A percentile compares a stretch with the other conserved stretches of the same genome.
phyloP scores from a whole-genome alignment of 768 basidiomycete species.

The Postia placenta region DNA sequence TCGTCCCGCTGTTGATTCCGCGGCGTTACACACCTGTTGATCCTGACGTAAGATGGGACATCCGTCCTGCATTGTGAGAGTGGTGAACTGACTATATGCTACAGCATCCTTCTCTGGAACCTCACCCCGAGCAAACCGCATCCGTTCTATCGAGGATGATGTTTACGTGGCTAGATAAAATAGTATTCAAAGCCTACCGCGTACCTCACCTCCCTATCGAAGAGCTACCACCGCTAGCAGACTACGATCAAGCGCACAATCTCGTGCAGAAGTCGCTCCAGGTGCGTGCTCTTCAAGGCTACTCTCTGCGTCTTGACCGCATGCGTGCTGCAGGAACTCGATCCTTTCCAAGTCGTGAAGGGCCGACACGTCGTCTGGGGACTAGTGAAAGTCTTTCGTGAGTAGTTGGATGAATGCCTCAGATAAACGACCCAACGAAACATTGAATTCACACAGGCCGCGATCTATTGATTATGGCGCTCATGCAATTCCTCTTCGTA shows the following conservation, averaged over 20 bases:
- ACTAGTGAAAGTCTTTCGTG: slow-evolving; percentile 18
- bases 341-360: slow-evolving; percentile 28
- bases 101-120: no score
- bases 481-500: not conserved
- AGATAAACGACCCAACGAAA: slow-evolving; percentile 9
- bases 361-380: slow-evolving; percentile 25
- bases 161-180: slow-evolving; percentile 48
- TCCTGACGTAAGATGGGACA: slow-evolving; percentile 37
- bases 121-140: slow-evolving; percentile 25
- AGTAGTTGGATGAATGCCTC: no score
- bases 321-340: slow-evolving; percentile 25
- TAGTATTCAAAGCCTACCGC: slow-evolving; percentile 38
- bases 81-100: no score
- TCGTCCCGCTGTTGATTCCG: slow-evolving; percentile 51
- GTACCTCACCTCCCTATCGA: slow-evolving; percentile 38
- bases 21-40: slow-evolving; percentile 50
- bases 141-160: slow-evolving; percentile 27
- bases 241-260: slow-evolving; percentile 33
- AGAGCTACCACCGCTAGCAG: slow-evolving; percentile 41
- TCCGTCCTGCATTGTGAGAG: no score
- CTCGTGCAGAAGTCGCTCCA: slow-evolving; percentile 28
- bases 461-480: slow-evolving; percentile 1
- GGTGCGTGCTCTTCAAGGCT: slow-evolving; percentile 19
- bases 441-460: slow-evolving; percentile 8
- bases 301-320: no score